phyloP scores from a whole-genome alignment of 331 rosid species.

The Prunus yedoensis region DNA sequence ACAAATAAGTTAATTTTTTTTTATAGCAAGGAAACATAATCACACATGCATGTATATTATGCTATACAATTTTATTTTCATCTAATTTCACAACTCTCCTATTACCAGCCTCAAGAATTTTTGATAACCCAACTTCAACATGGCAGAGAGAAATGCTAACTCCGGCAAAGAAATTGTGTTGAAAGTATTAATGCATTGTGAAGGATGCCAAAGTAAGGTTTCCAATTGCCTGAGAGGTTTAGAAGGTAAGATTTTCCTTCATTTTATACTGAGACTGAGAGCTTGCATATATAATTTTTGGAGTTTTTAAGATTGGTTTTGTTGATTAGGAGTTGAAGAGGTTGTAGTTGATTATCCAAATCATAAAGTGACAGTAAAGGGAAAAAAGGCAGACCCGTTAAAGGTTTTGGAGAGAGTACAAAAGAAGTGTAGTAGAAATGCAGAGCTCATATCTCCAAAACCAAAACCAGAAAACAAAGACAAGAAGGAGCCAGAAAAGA shows the following conservation, averaged over 20 bases:
- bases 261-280: neutral
- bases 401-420: slow-evolving; percentile 29
- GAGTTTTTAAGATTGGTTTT: neutral
- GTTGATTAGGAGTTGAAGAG: slow-evolving; percentile 34
- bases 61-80: neutral
- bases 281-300: neutral
- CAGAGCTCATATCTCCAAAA: slow-evolving; percentile 41
- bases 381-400: slow-evolving; percentile 25
- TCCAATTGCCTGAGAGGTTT: slow-evolving; percentile 52
- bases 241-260: slow-evolving; percentile 38
- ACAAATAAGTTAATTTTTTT: too few relatives aligned
- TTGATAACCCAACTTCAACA: neutral
- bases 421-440: slow-evolving; percentile 42
- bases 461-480: slow-evolving; percentile 19
- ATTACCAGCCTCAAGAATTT: neutral
- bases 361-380: slow-evolving; percentile 22
- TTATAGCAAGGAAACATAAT: too few relatives aligned
- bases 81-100: neutral
- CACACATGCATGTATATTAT: too few relatives aligned
- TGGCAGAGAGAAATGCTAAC: neutral
- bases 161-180: slow-evolving; percentile 41
- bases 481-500: slow-evolving; percentile 25
- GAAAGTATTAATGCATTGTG: slow-evolving; percentile 80
- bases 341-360: slow-evolving; percentile 27
- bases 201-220: slow-evolving; percentile 61